Evolutionary conservation across 441 rosid genomes (phyloP), one percentile per base, ranked within the genome.

Genomic region (Viola pubescens): DNA sequence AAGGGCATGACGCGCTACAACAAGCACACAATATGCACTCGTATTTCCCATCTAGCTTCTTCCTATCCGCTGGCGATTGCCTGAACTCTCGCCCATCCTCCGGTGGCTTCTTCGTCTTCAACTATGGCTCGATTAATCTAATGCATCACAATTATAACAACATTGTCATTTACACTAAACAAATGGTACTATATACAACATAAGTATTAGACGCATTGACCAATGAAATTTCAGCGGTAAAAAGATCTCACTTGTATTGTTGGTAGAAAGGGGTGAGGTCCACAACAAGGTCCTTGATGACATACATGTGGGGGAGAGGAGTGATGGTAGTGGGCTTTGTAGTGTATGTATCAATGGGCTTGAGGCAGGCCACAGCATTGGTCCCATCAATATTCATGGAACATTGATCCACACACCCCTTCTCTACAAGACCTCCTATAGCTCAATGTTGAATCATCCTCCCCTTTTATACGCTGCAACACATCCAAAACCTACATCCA

Each of bases 1-100:
- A 65, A 2, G 80, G 83, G 64, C 88, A 80, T 7, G 84, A 77
- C 12, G 81, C 65, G 49, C 72, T 80, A 34, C 94, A 84, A 58
- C 91, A 84, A 0, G 89, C 91, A 44, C 94, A 82, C 1, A 86
- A 13, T 50, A 84, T 84, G 74, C 91, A 84, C 65, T 84, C 91
- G 9, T 88, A 81, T 4, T 79, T 48, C 6, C 91, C 91, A 52
- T 88, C 85, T 11, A 84, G 71, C 61, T 80, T 74, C 71, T 82
- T 79, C 55, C 85, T 73, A 9, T 86, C 82, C 0, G 34, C 69
- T 0, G 80, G 76, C 12, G 81, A 76, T 57, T 86, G 87, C 60
- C 72, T 50, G 42, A 79, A 66, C 47, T 88, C 89, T 9, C 70
- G 58, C 1, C 87, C 79, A 4, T 79, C 82, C 52, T 56, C 53